Percentiles rank a stretch among this genome's conserved stretches.
These are phyloP conservation scores for Castanospermum australe DNA, from an alignment of 306 rosid genomes.

Conservation along the genomic window DNA sequence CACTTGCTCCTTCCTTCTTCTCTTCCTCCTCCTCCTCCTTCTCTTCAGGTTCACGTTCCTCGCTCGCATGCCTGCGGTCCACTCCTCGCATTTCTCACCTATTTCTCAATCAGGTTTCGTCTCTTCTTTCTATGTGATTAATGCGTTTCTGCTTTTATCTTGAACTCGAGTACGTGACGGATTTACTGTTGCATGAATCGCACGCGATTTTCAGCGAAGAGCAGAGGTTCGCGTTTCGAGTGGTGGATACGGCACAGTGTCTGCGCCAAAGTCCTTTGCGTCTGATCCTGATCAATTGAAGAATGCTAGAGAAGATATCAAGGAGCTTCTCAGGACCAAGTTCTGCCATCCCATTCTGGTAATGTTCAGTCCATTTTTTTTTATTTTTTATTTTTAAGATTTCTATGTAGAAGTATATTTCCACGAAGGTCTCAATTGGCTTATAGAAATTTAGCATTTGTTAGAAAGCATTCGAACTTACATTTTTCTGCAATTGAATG, in stretches of 20 bases:
- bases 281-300: constrained; percentile 84
- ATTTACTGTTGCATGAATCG: background rate
- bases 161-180: background rate
- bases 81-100: constrained; percentile 70
- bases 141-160: background rate
- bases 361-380: background rate
- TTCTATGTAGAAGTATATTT: background rate
- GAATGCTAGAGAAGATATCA: constrained; percentile 80
- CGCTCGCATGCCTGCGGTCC: constrained; percentile 48
- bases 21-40: constrained; percentile 32
- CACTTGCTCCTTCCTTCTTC: constrained; percentile 33
- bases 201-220: constrained; percentile 43
- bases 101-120: constrained; percentile 63
- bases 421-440: background rate
- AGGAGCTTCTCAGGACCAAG: constrained; percentile 66
- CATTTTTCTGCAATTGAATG: background rate
- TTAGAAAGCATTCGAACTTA: background rate
- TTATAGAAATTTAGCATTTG: background rate
- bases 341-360: constrained; percentile 93
- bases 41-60: constrained; percentile 31
- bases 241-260: constrained; percentile 47
- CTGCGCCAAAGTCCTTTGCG: constrained; percentile 58
- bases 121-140: background rate
- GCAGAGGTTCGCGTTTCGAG: constrained; percentile 40
- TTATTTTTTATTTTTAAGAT: background rate